These are phyloP conservation scores for Ophiostoma triangulosporum DNA, from an alignment of 2,329 filamentous ascomycete species.

Conservation along the genomic window DNA sequence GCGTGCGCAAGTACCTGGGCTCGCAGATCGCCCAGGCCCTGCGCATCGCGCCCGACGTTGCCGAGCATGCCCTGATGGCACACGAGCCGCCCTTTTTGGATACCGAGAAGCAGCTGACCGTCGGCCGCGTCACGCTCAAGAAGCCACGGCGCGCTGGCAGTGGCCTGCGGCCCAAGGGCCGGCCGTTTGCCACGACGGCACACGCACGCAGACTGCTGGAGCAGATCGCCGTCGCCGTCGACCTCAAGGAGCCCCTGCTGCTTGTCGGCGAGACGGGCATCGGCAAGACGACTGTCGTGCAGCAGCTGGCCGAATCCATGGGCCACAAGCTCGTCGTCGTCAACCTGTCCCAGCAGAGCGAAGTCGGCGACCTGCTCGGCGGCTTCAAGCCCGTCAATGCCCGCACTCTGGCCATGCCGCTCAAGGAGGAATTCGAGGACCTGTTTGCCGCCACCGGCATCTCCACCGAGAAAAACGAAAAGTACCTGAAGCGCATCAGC, in stretches of 20 bases:
- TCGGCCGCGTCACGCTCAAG: constrained; percentile 53
- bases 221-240: constrained; percentile 71
- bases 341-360: constrained; percentile 95
- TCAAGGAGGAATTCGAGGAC: constrained; percentile 89
- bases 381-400: constrained; percentile 95
- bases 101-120: constrained; percentile 39
- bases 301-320: constrained; percentile 74
- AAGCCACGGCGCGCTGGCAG: constrained; percentile 34
- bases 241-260: constrained; percentile 74
- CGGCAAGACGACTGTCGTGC: constrained; percentile 91
- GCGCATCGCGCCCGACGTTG: constrained; percentile 69
- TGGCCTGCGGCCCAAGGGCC: constrained; percentile 21
- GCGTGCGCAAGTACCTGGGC: constrained; percentile 46
- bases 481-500: constrained; percentile 67
- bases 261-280: constrained; percentile 98
- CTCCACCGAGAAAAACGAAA: constrained; percentile 73
- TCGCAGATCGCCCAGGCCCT: constrained; percentile 71
- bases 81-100: constrained; percentile 60
- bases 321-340: constrained; percentile 83
- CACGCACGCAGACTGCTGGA: constrained; percentile 78
- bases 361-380: constrained; percentile 87
- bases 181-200: constrained; percentile 75
- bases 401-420: constrained; percentile 70
- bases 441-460: constrained; percentile 77
- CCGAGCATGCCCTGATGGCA: constrained; percentile 61